Conservation (phyloP, 2,329 filamentous ascomycete genomes). For the Colletotrichum orchidophilum region DNA sequence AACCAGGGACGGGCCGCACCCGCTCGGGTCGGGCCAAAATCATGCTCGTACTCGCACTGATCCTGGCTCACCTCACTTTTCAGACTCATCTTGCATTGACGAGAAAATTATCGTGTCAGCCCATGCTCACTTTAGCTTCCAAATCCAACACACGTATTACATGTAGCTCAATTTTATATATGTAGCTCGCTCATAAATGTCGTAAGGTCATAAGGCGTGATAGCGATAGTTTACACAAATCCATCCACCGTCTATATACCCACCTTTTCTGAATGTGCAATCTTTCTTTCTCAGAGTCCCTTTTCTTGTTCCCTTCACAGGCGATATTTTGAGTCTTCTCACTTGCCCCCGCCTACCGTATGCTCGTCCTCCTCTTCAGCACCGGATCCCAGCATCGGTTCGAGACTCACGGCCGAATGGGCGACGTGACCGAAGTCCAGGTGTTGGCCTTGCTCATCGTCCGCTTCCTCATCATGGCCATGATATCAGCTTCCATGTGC, state of each 20-base stretch:
- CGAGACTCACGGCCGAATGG: conserved; percentile 33
- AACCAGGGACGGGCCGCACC: background rate
- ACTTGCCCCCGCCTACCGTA: background rate
- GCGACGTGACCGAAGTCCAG: conserved; percentile 55
- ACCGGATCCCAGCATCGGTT: background rate
- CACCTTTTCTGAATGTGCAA: conserved; percentile 13
- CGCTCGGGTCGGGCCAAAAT: background rate
- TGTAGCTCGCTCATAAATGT: conserved; percentile 21
- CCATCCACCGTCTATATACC: conserved; percentile 15
- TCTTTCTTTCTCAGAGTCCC: background rate
- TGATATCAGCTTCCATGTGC: conserved; percentile 65
- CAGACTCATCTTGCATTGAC: background rate
- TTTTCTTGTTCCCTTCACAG: conserved; percentile 1
- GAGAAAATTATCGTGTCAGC: no score
- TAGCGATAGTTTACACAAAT: conserved; percentile 27
- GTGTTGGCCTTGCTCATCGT: conserved; percentile 66
- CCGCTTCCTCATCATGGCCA: conserved; percentile 63
- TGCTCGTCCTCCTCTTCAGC: no score
- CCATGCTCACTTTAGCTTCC: background rate
- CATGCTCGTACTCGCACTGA: conserved; percentile 5
- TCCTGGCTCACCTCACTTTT: background rate
- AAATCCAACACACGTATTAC: background rate
- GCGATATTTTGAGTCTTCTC: background rate
- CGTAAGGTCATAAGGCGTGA: conserved; percentile 34
- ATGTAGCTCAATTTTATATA: background rate